phyloP scores from a whole-genome alignment of 129 eudicot genomes.

The Centaurea solstitialis region DNA sequence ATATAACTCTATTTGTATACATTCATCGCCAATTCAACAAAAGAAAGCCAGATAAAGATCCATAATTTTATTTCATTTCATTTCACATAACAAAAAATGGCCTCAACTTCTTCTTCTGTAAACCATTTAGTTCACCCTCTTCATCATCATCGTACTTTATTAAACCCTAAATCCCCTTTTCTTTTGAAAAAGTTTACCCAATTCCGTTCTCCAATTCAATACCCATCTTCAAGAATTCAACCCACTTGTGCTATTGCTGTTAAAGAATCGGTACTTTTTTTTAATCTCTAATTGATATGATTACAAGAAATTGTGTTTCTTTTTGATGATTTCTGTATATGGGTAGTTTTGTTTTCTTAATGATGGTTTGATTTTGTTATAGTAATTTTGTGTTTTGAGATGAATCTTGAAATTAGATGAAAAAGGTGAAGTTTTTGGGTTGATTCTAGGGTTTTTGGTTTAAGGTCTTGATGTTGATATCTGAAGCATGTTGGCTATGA shows the following conservation, averaged over 20 bases:
- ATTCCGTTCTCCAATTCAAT: slow-evolving; percentile 29
- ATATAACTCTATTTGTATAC: slow-evolving; percentile 48
- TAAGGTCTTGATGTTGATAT: not conserved
- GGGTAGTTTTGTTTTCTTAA: slow-evolving; percentile 10
- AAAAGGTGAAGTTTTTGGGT: slow-evolving; percentile 6
- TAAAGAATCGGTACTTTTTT: slow-evolving; percentile 39
- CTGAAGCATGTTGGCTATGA: not conserved
- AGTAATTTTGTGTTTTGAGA: not conserved
- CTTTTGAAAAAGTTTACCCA: slow-evolving; percentile 23
- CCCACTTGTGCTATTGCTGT: slow-evolving; percentile 52
- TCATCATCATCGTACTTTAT: slow-evolving; percentile 16
- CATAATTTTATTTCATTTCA: slow-evolving; percentile 9
- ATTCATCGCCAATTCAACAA: slow-evolving; percentile 38
- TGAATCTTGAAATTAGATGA: not conserved
- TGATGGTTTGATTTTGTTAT: not conserved
- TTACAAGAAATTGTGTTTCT: slow-evolving; percentile 13
- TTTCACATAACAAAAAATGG: slow-evolving; percentile 9
- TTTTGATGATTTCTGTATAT: not conserved
- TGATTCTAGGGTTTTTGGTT: slow-evolving; percentile 18
- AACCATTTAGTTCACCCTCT: slow-evolving; percentile 34
- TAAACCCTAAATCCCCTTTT: slow-evolving; percentile 34
- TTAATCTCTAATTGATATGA: not conserved
- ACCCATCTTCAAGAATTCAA: slow-evolving; percentile 32
- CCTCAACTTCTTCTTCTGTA: slow-evolving; percentile 38
- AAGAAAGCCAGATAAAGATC: slow-evolving; percentile 22